These are phyloP conservation scores for Pyrus betulifolia DNA, from an alignment of 306 rosid genomes.

Conservation along the genomic window DNA sequence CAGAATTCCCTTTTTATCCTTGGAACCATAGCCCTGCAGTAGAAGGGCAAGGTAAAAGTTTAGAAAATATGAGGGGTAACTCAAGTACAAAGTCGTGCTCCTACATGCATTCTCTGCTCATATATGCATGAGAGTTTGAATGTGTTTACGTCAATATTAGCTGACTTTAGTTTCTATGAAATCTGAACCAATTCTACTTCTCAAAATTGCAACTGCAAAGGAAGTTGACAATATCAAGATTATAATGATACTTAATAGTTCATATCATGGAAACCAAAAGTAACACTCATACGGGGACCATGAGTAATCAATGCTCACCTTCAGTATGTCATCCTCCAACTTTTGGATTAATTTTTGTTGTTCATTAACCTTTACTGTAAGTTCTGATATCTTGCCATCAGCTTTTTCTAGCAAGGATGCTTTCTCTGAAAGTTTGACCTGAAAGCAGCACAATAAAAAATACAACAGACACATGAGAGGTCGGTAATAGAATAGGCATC, in stretches of 20 bases:
- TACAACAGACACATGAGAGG: not conserved
- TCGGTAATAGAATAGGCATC: not conserved
- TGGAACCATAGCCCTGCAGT: constrained; percentile 78
- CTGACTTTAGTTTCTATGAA: not conserved
- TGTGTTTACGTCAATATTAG: not conserved
- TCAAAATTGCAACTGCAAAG: not conserved
- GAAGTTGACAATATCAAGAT: not conserved
- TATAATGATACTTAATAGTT: not conserved
- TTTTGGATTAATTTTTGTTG: constrained; percentile 80
- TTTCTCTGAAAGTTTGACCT: constrained; percentile 84
- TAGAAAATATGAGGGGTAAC: not conserved
- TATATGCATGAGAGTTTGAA: not conserved
- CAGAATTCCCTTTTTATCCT: constrained; percentile 68
- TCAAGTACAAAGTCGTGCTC: not conserved
- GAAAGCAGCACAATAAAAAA: constrained; percentile 22
- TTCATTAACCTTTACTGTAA: constrained; percentile 59
- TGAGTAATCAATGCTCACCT: constrained; percentile 44
- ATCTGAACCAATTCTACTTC: not conserved
- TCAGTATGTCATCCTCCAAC: constrained; percentile 93
- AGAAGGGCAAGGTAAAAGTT: constrained; percentile 1
- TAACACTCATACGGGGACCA: not conserved
- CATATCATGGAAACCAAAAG: constrained; percentile 8
- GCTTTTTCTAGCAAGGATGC: constrained; percentile 62
- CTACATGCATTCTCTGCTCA: not conserved
- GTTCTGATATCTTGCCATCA: constrained; percentile 59